Conservation (phyloP, 2,329 filamentous ascomycete species). For the Aspergillus uvarum region DNA sequence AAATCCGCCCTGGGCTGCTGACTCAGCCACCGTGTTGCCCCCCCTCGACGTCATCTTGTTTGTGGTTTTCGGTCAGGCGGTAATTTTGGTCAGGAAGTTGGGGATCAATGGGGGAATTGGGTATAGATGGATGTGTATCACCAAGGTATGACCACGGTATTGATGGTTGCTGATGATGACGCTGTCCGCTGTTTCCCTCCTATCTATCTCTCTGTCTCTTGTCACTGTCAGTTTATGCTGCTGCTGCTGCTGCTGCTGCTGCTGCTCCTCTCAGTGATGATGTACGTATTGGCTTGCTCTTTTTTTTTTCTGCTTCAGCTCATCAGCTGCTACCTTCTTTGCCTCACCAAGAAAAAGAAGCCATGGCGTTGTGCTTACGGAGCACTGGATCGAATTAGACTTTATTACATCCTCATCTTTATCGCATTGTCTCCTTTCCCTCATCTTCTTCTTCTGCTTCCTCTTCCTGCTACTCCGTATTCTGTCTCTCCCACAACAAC, state of each 20-base stretch:
- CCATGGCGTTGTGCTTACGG: not conserved
- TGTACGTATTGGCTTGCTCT: not conserved
- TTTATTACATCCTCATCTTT: slow-evolving; percentile 8
- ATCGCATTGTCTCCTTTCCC: not conserved
- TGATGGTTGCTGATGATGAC: not conserved
- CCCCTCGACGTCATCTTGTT: not conserved
- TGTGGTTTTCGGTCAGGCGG: not conserved
- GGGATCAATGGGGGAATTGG: not conserved
- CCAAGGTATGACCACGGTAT: not conserved
- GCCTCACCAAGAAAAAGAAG: not conserved
- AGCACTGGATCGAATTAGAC: slow-evolving; percentile 10
- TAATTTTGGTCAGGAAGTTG: not conserved
- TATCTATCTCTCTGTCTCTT: not conserved
- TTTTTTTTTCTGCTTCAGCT: not conserved
- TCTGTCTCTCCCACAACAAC: not conserved
- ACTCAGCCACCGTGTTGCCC: not conserved
- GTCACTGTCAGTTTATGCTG: not conserved
- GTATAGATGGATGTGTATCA: not conserved
- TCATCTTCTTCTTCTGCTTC: not conserved
- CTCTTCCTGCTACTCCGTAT: slow-evolving; percentile 5
- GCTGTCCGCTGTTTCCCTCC: not conserved
- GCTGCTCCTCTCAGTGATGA: too few relatives aligned
- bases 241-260: not conserved
- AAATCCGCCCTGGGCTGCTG: not conserved
- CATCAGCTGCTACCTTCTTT: not conserved